phyloP scores from a whole-genome alignment of 106 monocot genomes.

The Xerophyta viscosa region DNA sequence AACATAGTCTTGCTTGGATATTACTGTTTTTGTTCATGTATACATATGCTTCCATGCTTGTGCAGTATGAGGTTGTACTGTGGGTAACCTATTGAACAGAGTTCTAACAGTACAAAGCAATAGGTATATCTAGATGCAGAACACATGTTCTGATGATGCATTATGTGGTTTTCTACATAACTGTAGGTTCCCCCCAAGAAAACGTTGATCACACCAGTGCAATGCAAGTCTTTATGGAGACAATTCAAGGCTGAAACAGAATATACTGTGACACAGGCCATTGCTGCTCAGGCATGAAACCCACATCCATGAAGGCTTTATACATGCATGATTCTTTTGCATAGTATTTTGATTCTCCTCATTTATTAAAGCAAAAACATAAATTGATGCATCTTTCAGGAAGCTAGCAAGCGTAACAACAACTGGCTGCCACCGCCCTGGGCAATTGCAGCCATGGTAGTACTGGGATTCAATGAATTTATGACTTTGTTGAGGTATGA shows the following conservation, averaged over 20 bases:
- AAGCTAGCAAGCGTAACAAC: constrained; percentile 83
- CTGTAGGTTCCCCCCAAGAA: constrained; percentile 56
- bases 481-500: constrained; percentile 86
- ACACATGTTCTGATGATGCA: neutral
- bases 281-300: constrained; percentile 75
- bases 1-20: too few species aligned
- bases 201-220: constrained; percentile 89
- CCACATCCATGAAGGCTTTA: too few species aligned
- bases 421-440: constrained; percentile 96
- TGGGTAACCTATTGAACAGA: too few species aligned
- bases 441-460: constrained; percentile 72
- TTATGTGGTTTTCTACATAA: neutral
- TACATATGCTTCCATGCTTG: too few species aligned
- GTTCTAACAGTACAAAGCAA: too few species aligned
- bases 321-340: neutral
- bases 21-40: too few species aligned
- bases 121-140: too few species aligned
- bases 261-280: constrained; percentile 82
- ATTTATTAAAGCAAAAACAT: neutral
- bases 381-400: constrained; percentile 27
- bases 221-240: constrained; percentile 93
- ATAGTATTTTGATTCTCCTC: neutral
- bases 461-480: constrained; percentile 93
- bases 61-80: too few species aligned
- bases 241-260: constrained; percentile 89